phyloP scores from a whole-genome alignment of 345 rosid genomes.

The Gossypium sturtianum region DNA sequence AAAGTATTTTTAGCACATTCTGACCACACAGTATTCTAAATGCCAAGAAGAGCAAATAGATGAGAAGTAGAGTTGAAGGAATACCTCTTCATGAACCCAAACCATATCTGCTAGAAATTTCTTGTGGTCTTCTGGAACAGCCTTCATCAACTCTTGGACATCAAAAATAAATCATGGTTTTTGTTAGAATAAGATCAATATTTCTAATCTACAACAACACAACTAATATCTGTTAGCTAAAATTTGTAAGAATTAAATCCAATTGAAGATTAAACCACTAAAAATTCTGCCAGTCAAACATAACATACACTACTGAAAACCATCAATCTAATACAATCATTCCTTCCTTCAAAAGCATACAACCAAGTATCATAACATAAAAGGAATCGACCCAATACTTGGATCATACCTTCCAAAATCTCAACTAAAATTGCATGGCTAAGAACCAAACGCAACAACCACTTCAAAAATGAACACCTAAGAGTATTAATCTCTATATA shows the following conservation, averaged over 20 bases:
- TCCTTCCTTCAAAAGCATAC: too few relatives aligned
- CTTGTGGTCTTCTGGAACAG: constrained; percentile 77
- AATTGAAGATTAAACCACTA: background rate
- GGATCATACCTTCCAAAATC: background rate
- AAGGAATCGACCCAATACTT: background rate
- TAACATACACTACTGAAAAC: too few relatives aligned
- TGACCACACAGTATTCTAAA: background rate
- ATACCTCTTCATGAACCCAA: constrained; percentile 89
- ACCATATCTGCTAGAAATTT: constrained; percentile 72
- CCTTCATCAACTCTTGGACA: constrained; percentile 61
- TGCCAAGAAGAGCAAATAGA: constrained; percentile 6
- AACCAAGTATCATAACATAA: too few relatives aligned
- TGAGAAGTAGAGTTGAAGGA: background rate
- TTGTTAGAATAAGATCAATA: background rate
- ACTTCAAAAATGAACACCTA: background rate
- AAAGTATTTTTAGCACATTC: background rate
- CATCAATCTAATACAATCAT: too few relatives aligned
- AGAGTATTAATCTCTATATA: background rate
- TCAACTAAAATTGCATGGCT: background rate
- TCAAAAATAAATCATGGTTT: constrained; percentile 2
- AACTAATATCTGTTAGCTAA: background rate
- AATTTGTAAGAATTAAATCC: background rate
- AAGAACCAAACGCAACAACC: background rate
- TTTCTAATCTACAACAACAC: background rate
- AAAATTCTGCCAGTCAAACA: background rate